Percentiles rank a stretch among this genome's conserved stretches.
phyloP scores from a whole-genome alignment of 2,329 filamentous ascomycete species.

The Neofusicoccum sp. region DNA sequence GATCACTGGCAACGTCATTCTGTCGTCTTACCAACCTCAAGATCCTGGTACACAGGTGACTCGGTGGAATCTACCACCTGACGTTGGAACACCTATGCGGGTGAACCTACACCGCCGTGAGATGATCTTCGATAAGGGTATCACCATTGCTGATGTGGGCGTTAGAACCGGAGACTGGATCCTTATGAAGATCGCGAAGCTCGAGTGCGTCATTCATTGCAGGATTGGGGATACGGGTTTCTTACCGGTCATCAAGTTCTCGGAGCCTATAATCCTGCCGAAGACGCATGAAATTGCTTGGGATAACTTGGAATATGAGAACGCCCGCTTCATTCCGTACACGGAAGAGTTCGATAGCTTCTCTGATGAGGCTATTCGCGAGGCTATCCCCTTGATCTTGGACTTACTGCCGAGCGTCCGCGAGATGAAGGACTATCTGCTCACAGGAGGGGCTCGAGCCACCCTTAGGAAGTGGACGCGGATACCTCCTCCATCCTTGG shows the following conservation, averaged over 20 bases:
- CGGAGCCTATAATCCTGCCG: neutral
- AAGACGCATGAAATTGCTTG: neutral
- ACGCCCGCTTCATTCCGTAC: constrained; percentile 45
- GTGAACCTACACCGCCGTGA: constrained; percentile 29
- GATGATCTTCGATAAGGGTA: constrained; percentile 40
- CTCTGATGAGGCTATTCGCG: constrained; percentile 43
- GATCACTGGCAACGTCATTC: constrained; percentile 18
- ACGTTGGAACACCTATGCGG: neutral
- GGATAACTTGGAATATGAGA: constrained; percentile 26
- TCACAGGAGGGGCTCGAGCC: constrained; percentile 38
- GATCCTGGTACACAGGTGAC: neutral
- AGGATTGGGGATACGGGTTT: neutral
- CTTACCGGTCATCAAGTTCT: neutral
- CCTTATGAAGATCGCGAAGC: constrained; percentile 26
- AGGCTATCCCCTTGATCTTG: constrained; percentile 53
- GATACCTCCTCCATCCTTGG: constrained; percentile 64
- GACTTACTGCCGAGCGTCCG: constrained; percentile 61
- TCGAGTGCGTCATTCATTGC: neutral
- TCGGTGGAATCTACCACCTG: neutral
- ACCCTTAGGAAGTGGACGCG: constrained; percentile 52
- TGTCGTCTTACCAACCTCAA: too few species aligned
- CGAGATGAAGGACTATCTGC: constrained; percentile 53
- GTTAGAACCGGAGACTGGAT: constrained; percentile 56
- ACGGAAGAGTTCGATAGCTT: constrained; percentile 59
- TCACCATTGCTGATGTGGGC: neutral